Evolutionary conservation across 1,284 basidiomycete genomes (phyloP), one percentile per base, ranked within the genome.

Genomic region (Trichosporon coremiiforme): DNA sequence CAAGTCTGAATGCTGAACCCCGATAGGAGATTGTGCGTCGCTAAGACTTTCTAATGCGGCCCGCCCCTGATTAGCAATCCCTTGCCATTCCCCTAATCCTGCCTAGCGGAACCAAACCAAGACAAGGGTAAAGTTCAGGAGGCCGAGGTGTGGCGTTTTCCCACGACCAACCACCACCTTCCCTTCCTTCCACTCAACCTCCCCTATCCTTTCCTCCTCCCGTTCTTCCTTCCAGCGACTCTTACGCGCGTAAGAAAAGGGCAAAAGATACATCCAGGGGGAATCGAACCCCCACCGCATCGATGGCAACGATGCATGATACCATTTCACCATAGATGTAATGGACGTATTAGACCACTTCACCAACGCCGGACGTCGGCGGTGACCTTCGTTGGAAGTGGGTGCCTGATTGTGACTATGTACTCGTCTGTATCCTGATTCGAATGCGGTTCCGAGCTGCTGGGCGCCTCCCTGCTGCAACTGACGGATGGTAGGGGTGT

Each of bases 281-380:
- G 57, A 60, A 60, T 60, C 57, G 57, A 60, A 60, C 57, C 57
- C 57, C 57, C 57, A 60, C 57, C 57, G 57, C 57, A 33, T 60
- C 57, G 29, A 60, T 60, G 57, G 57, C 57, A 60, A 60, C 29
- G 57, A 60, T 33, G 57, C 57, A 60, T 60, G 57, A 60, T 60
- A 60, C 57, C 57, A 60, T 60, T 60, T 60, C 57, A 60, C 57
- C 57, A 60, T 60, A 60, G 57, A 60, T 60, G 57, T 60, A 12
- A 25, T n/a, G 57, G 29, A 60, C 29, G 29, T 33, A n/a, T 35
- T 4, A 13, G 10, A 13, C 57, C 57, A 22, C 57, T 33, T 17
- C 31, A 60, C 57, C 31, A 60, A 5, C 57, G 57, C 12, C n/a
- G 9, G 17, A 15, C 5, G 29, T 29, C 17, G 5, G 55, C 13